Evolutionary conservation across 495 filamentous ascomycete species (phyloP), one percentile per base, ranked within the genome.

Genomic region (Staphylotrichum tortipilum): DNA sequence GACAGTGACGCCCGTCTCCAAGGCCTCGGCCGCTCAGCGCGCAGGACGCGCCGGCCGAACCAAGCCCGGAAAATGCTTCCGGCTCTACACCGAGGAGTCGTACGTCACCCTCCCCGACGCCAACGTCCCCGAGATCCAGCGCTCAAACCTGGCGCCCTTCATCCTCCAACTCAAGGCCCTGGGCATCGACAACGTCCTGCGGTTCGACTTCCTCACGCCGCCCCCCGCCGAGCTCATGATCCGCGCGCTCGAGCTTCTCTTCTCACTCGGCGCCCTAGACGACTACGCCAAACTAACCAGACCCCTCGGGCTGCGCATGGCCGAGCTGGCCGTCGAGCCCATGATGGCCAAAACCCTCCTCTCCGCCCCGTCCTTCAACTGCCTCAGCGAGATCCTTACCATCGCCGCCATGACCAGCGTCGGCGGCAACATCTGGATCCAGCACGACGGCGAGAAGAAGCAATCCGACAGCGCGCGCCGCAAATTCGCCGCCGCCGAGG

Each of bases 361-460:
- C 14, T 78, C 80, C n/a, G 86, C 88, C 1, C 68, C 81, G 2
- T 70, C 73, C 14, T 92, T 95, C 65, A 74, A 74, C 24, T 96
- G 90, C 60, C 65, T 89, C 24, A 84, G 81, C 59, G 90, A 95
- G 65, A 85, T 96, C 19, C 72, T 99, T 14, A 84, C 82, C 7
- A 94, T 97, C 57, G 90, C 94, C 23, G 89, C 92, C 30, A 97
- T 99, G 94, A 86, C 87, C 29, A 92, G 82, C 56, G 74, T 94
- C 1, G 84, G 88, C 46, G 85, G 88, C 14, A 79, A 78, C 17
- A 76, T 95, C 23, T 95, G 86, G 84, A 80, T 90, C 43, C 78
- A 87, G 47, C 83, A 86, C 52, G 81, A 88, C 8, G 85, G 80
- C 12, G 81, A 84, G 50, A 86, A 82, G 59, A 90, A 84, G 54